These are phyloP conservation scores for Coelastrella sp. DNA, from an alignment of 139 green algal species.

Conservation along the genomic window DNA sequence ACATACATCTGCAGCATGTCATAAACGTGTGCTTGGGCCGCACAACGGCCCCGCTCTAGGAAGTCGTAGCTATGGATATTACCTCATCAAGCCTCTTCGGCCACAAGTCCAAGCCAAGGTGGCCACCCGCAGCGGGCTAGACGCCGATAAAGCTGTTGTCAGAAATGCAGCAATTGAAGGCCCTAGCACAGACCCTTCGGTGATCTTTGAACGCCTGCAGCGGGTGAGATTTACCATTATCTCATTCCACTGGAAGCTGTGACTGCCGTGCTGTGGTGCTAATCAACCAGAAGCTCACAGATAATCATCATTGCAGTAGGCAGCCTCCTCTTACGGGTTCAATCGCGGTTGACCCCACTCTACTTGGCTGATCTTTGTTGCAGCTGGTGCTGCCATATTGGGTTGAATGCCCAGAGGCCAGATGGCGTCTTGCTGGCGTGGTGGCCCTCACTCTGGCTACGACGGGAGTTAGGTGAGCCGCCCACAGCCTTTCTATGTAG, in stretches of 20 bases:
- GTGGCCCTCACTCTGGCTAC: conserved; percentile 93
- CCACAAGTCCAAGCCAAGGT: neutral
- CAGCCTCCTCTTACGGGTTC: neutral
- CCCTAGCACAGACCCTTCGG: conserved; percentile 72
- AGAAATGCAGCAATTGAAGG: conserved; percentile 62
- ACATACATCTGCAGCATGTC: no score
- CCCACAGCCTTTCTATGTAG: no score
- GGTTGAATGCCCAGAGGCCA: conserved; percentile 65
- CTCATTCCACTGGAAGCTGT: neutral
- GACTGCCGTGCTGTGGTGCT: no score
- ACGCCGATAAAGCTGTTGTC: neutral
- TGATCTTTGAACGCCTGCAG: conserved; percentile 79
- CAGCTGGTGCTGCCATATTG: conserved; percentile 91
- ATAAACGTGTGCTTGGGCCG: neutral
- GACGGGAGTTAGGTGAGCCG: conserved; percentile 89
- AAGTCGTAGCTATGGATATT: neutral
- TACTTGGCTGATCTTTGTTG: neutral
- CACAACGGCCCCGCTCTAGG: neutral
- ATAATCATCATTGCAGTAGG: neutral
- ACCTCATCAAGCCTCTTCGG: neutral
- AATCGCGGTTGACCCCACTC: no score
- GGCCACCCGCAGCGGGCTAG: neutral
- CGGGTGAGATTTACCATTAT: conserved; percentile 26
- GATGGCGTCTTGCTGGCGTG: conserved; percentile 86
- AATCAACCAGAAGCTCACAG: no score